Conservation (phyloP, 2,329 filamentous ascomycete genomes). For the Colletotrichum theobromicola region DNA sequence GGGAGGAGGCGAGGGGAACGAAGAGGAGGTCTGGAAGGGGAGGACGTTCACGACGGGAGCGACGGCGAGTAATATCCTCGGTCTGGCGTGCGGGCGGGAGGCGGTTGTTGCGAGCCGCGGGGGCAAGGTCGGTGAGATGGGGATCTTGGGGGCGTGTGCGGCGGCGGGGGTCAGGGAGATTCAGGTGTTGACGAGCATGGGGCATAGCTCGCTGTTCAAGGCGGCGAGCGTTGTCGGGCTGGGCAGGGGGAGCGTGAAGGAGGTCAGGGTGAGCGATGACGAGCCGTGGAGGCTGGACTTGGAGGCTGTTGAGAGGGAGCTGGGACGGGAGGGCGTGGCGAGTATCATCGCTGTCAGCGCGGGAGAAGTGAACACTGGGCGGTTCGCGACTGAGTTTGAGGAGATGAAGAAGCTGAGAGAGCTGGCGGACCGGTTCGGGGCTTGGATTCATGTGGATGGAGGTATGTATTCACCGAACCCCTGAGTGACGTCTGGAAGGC, state of each 20-base stretch:
- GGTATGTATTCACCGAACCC: constrained; percentile 45
- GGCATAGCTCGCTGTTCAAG: constrained; percentile 85
- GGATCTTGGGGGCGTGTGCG: constrained; percentile 70
- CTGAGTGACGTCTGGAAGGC: not conserved
- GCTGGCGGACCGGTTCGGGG: constrained; percentile 73
- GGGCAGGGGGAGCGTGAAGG: constrained; percentile 71
- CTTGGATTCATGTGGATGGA: constrained; percentile 91
- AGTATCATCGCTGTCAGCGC: constrained; percentile 82
- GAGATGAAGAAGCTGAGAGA: constrained; percentile 69
- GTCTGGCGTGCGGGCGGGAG: constrained; percentile 71
- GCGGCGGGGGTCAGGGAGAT: constrained; percentile 69
- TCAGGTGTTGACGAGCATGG: constrained; percentile 80
- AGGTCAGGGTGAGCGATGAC: constrained; percentile 54
- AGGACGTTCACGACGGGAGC: constrained; percentile 64
- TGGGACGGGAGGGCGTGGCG: constrained; percentile 59
- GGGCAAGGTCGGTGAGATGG: constrained; percentile 68
- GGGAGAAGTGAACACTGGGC: constrained; percentile 89
- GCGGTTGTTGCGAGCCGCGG: constrained; percentile 51
- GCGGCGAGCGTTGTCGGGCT: constrained; percentile 83
- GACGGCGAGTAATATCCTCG: constrained; percentile 83
- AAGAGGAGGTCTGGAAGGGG: constrained; percentile 63
- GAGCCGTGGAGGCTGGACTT: constrained; percentile 76
- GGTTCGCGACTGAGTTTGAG: constrained; percentile 67
- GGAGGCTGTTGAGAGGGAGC: constrained; percentile 62
- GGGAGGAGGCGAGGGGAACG: constrained; percentile 48